phyloP scores from a whole-genome alignment of 805 yeast genomes.

The Starmera amethionina region DNA sequence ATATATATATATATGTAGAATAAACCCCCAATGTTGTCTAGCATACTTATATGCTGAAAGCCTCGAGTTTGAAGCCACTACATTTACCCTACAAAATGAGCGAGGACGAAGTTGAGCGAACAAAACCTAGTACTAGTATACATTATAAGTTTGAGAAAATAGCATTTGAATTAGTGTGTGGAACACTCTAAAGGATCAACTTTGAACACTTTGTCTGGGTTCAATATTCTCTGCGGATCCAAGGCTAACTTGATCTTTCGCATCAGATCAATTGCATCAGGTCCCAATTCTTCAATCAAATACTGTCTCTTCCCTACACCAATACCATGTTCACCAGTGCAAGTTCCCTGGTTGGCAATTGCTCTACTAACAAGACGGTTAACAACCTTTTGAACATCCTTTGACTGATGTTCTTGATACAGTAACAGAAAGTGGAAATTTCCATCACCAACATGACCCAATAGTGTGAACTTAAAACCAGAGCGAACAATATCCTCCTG shows the following conservation, averaged over 20 bases:
- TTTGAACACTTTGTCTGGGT: slow-evolving; percentile 72
- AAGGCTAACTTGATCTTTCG: slow-evolving; percentile 60
- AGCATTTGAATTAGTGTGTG: background rate
- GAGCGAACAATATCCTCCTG: slow-evolving; percentile 46
- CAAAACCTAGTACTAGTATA: too few relatives aligned
- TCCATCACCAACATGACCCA: slow-evolving; percentile 83
- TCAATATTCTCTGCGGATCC: slow-evolving; percentile 64
- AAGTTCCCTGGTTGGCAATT: slow-evolving; percentile 65
- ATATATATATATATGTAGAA: too few relatives aligned
- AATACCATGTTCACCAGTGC: slow-evolving; percentile 83
- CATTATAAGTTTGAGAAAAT: too few relatives aligned
- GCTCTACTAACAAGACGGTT: slow-evolving; percentile 58
- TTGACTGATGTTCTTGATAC: slow-evolving; percentile 41
- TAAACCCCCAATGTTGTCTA: too few relatives aligned
- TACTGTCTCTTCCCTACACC: slow-evolving; percentile 69
- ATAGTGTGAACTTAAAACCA: slow-evolving; percentile 45
- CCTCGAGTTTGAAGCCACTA: too few relatives aligned
- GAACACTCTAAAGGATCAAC: slow-evolving; percentile 44
- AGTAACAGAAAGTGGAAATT: slow-evolving; percentile 65
- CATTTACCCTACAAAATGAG: too few relatives aligned
- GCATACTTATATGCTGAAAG: too few relatives aligned
- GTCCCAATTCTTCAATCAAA: slow-evolving; percentile 55
- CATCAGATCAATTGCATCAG: slow-evolving; percentile 61
- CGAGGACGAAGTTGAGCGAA: too few relatives aligned
- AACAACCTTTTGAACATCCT: slow-evolving; percentile 38